Base-by-base conservation (phyloP, 371 early-diverging fungal genomes). In the Syncephalastrum monosporum region DNA sequence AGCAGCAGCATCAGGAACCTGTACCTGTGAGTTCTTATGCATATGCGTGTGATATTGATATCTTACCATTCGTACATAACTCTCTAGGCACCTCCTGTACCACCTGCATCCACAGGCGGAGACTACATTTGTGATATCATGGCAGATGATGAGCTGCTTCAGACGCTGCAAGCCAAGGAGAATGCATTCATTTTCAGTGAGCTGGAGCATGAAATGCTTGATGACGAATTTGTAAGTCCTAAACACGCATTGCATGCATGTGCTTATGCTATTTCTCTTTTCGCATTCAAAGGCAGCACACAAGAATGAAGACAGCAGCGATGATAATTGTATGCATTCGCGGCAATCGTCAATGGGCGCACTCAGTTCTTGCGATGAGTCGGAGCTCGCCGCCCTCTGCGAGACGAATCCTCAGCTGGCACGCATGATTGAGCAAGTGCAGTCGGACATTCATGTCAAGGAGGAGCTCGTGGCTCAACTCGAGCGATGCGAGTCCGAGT, bases 371-470 rank as follows among this genome's bases (percentile, higher is more conserved):
- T 33, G 38, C 27, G 51, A 51, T 50, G 25, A 50, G 1, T 21
- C 13, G 3, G 56, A 29, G 23, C 16, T 23, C 21, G 47, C 27
- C 33, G 13, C 25, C 38, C 24, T 27, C 19, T 21, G 23, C 17
- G 43, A 46, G 38, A 53, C 53, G 25, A 67, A 74, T 33, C 72
- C 74, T 15, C 69, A 71, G 17, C 43, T 77, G 2, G 59, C 63
- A 5, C 72, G 74, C 33, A 73, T 84, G 56, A 65, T 87, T 16
- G 65, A 74, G 17, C 84, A 86, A 59, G 82, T 88, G 21, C 85
- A 86, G 54, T 72, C 78, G 14, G 89, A 90, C 55, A 88, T 90
- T 60, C 76, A 72, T 46, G 82, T 85, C 58, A 85, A 82, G 61
- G 83, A 82, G 48, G 80, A 77, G 19, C 68, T 83, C 2, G 79